Evolutionary conservation across 2,329 filamentous ascomycete species (phyloP), one percentile per base, ranked within the genome.

Genomic region (Ceratocystis destructans): DNA sequence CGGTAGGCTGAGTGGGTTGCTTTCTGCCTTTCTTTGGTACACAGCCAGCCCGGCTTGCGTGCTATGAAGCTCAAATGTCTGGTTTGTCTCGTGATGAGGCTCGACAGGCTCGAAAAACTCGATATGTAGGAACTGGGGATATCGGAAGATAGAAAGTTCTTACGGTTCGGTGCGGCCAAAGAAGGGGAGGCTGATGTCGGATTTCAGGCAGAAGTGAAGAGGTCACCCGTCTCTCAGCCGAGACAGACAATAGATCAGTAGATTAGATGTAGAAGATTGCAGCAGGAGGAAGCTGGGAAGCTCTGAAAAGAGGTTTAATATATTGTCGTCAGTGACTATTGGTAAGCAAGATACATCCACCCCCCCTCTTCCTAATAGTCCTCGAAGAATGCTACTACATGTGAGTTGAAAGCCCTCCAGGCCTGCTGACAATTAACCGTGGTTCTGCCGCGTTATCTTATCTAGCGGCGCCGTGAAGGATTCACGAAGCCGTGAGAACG

Each of bases 401-500:
- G 37, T 15, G 10, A 15, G 4, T 15, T 41, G 12, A 41, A 41
- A 41, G 37, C 37, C 3, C 10, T 41, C 15, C 2, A 8, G 5
- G 4, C 12, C 15, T 59, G 20, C 31, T 25, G 28, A 8, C 3
- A 15, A 50, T 65, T 28, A 45, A 22, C 33, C 53, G 25, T 25
- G 15, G 44, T 61, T 65, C 3, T 46, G 28, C 64, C 64, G 37
- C 0, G 6, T 37, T 63, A 63, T 65, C 64, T 65, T 65, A 65
- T 59, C 64, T 25, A 5, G 2, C 2, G 44, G 6, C 2, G 41
- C 41, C 44, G 33, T 22, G 22, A 6, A 17, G 28, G 22, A 57
- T 28, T 25, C 12, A 12, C 22, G 8, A 33, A 33, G 5, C 22
- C 53, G 53, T 7, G 25, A 28, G 28, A 10, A 57, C 31, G 28